phyloP scores from a whole-genome alignment of 164 flowering plant genomes.

The Umbilicus rupestris region DNA sequence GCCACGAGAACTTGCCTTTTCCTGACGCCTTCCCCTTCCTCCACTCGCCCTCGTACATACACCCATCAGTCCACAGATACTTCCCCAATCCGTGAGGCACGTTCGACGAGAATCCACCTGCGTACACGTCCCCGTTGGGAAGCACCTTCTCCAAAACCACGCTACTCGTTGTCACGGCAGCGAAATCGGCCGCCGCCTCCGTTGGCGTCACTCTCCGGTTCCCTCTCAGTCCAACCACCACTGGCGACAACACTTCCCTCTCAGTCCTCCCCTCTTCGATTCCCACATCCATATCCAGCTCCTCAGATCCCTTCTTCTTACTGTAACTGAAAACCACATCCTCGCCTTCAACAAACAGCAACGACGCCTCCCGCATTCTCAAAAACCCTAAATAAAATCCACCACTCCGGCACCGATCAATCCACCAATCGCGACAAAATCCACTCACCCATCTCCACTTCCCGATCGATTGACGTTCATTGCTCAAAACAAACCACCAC shows the following conservation, averaged over 20 bases:
- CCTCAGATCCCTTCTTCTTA: conserved; percentile 6
- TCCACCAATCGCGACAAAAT: not conserved
- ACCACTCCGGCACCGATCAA: not conserved
- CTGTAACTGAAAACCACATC: not conserved
- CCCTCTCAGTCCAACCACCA: not conserved
- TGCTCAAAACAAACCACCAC: not conserved
- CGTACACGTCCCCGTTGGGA: conserved; percentile 82
- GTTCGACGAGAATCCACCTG: conserved; percentile 43
- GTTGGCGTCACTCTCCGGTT: conserved; percentile 3
- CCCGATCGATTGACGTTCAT: not conserved
- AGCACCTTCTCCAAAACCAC: conserved; percentile 39
- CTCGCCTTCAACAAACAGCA: not conserved
- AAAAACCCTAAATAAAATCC: not conserved
- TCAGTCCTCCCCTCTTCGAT: not conserved
- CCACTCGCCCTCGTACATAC: conserved; percentile 93
- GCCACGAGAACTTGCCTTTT: conserved; percentile 83
- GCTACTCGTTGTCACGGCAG: too few relatives aligned
- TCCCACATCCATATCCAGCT: not conserved
- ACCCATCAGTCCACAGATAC: conserved; percentile 82
- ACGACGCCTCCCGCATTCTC: conserved; percentile 3
- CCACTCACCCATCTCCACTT: not conserved
- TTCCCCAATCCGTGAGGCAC: conserved; percentile 74
- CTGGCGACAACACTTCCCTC: not conserved
- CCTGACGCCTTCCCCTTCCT: conserved; percentile 64
- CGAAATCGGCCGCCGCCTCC: not conserved